Evolutionary conservation across 2,329 filamentous ascomycete genomes (phyloP).

Genomic region (Coniochaeta sp.): DNA sequence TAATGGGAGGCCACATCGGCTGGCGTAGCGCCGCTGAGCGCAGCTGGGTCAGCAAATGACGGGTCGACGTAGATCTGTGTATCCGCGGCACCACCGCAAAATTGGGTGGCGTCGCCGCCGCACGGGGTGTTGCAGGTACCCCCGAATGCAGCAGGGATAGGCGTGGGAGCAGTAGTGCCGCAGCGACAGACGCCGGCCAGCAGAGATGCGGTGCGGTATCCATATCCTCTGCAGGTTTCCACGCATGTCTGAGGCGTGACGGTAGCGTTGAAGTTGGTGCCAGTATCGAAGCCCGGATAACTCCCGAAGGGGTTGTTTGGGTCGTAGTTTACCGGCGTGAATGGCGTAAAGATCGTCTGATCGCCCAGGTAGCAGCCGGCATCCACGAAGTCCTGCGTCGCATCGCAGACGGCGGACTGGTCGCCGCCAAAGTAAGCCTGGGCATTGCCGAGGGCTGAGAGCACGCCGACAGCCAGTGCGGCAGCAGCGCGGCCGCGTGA

Average conservation of each 20-base stretch:
- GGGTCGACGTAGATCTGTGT: constrained; percentile 19
- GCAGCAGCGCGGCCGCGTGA: constrained; percentile 1
- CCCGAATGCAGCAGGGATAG: neutral
- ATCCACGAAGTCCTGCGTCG: constrained; percentile 8
- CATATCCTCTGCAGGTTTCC: constrained; percentile 16
- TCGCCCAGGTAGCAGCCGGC: constrained; percentile 8
- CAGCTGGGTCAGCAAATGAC: constrained; percentile 13
- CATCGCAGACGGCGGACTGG: neutral
- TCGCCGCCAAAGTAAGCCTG: constrained; percentile 10
- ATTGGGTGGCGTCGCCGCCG: constrained; percentile 16
- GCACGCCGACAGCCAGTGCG: constrained; percentile 6
- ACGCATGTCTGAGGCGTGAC: constrained; percentile 17
- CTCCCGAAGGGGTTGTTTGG: constrained; percentile 9
- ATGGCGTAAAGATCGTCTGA: constrained; percentile 11
- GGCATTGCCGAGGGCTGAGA: constrained; percentile 7
- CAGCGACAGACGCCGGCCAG: constrained; percentile 16
- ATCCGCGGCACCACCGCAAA: constrained; percentile 16
- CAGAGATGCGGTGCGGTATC: constrained; percentile 17
- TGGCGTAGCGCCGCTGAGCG: neutral
- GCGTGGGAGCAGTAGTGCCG: constrained; percentile 11
- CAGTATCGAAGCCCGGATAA: constrained; percentile 14
- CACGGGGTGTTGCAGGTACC: constrained; percentile 10
- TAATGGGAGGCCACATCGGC: constrained; percentile 10
- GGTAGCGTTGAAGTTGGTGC: constrained; percentile 16
- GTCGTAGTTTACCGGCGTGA: constrained; percentile 8